Base-by-base conservation (phyloP, 2,329 filamentous ascomycete species). In the Bipolaris victoriae region DNA sequence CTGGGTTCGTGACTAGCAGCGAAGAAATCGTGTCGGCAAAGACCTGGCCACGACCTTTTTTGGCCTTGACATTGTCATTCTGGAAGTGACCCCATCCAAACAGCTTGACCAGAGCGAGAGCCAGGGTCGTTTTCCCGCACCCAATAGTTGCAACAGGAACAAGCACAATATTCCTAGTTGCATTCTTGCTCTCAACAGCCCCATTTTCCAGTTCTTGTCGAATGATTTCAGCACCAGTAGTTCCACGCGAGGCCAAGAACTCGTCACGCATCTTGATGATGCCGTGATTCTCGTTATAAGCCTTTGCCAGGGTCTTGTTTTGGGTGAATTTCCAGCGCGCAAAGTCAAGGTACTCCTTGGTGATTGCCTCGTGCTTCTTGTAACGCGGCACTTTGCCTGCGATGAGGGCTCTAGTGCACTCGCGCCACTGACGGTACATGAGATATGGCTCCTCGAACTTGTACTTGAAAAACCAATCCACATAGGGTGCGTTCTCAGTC, bases 381-480 rank as follows among this genome's bases (percentile, higher is more conserved):
- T 86, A 90, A 63, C 84, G 90, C 10, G 93, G 91, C 37, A 86
- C 79, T 66, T 86, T 90, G 13, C 90, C 90, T 1, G 83, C 72
- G 65, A 99, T 97, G 55, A 98, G 78, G 5, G 91, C 85, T 76
- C 97, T 98, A 40, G 95, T 99, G 74, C 91, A 96, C 79, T 99
- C 95, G 61, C 95, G 88, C 95, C 95, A 99, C 79, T 99, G 95
- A 22, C 95, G 88, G 78, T 98, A 99, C 92, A 99, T 96, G 59
- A 99, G 81, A 74, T 99, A 99, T 0, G 95, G 95, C 79, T 99
- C 95, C 72, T 99, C 95, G 59, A 99, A 99, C 80, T 99, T 99
- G 85, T 93, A 99, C 78, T 99, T 99, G 88, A 99, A 99, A 78
- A 99, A 99, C 95, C 95, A 99, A 75, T 99, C 93, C n/a, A 85